A percentile compares a stretch with the other conserved stretches of the same genome.
Conservation (phyloP, 2,329 filamentous ascomycete species). For the Apiospora aurea region DNA sequence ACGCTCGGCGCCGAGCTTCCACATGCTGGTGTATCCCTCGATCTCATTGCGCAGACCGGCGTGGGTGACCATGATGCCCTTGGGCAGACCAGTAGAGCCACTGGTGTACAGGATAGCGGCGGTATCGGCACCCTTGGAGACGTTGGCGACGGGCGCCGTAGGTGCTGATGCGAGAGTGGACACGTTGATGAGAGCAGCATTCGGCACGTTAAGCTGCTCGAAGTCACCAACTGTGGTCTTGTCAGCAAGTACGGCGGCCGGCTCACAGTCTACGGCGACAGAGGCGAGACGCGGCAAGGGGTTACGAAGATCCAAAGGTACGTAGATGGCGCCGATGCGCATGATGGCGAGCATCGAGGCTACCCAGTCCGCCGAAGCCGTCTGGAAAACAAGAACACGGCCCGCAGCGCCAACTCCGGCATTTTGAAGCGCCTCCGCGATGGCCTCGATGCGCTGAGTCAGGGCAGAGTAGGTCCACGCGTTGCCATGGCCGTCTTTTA, state of each 20-base stretch:
- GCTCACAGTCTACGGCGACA: slow-evolving; percentile 21
- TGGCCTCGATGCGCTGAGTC: neutral
- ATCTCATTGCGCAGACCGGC: neutral
- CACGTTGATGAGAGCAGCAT: slow-evolving; percentile 14
- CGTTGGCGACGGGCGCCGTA: too few species aligned
- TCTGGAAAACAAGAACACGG: slow-evolving; percentile 5
- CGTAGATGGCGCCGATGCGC: neutral
- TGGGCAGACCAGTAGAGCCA: slow-evolving; percentile 28
- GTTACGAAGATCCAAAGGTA: neutral
- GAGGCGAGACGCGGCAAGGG: slow-evolving; percentile 25
- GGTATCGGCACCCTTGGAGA: neutral
- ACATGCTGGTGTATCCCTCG: neutral
- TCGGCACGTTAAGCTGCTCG: slow-evolving; percentile 11
- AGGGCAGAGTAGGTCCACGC: neutral
- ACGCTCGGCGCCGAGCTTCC: slow-evolving; percentile 57
- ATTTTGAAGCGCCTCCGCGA: neutral
- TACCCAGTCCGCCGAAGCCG: neutral
- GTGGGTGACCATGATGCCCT: slow-evolving; percentile 26
- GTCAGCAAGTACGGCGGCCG: slow-evolving; percentile 23
- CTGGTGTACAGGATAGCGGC: slow-evolving; percentile 25
- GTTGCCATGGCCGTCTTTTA: neutral
- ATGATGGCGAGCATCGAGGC: slow-evolving; percentile 5
- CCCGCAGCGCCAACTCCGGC: neutral
- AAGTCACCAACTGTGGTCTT: slow-evolving; percentile 14
- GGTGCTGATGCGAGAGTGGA: neutral